Percentiles rank a stretch among this genome's conserved stretches.
Conservation (phyloP, 2,329 filamentous ascomycete species). For the Pseudofabraea citricarpa region DNA sequence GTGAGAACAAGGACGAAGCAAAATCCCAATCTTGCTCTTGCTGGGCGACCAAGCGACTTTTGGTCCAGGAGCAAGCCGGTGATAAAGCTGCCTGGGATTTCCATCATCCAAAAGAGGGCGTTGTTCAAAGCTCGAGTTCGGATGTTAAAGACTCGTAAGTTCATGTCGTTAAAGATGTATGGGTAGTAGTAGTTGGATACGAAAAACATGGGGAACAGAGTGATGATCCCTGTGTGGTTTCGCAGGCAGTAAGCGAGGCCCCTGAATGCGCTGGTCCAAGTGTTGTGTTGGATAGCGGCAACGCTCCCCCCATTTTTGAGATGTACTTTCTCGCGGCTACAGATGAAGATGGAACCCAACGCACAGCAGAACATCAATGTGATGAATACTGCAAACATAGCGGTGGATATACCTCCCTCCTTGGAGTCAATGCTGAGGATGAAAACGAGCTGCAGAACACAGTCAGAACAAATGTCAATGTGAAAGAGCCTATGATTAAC, state of each 20-base stretch:
- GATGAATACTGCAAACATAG: slow-evolving; percentile 9
- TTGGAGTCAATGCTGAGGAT: slow-evolving; percentile 61
- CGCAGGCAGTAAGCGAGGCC: slow-evolving; percentile 68
- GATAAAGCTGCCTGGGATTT: slow-evolving; percentile 68
- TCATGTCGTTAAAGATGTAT: slow-evolving; percentile 73
- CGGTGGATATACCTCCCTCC: slow-evolving; percentile 17
- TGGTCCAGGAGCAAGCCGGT: slow-evolving; percentile 69
- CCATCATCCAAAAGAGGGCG: slow-evolving; percentile 69
- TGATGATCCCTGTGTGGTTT: slow-evolving; percentile 64
- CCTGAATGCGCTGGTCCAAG: slow-evolving; percentile 70
- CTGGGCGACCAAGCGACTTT: slow-evolving; percentile 50
- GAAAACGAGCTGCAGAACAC: slow-evolving; percentile 51
- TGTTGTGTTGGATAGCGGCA: slow-evolving; percentile 82
- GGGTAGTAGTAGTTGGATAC: slow-evolving; percentile 74
- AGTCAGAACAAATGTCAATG: background rate
- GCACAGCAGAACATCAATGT: slow-evolving; percentile 38
- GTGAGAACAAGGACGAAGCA: slow-evolving; percentile 59
- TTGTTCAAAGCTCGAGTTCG: slow-evolving; percentile 70
- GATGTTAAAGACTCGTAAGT: slow-evolving; percentile 64
- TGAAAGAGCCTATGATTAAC: slow-evolving; percentile 13
- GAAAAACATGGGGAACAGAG: slow-evolving; percentile 76
- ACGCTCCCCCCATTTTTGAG: slow-evolving; percentile 51
- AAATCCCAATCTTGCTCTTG: slow-evolving; percentile 61
- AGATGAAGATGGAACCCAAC: slow-evolving; percentile 64
- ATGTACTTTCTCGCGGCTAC: slow-evolving; percentile 34